Evolutionary conservation across 2,329 filamentous ascomycete species (phyloP).

Genomic region (Aspergillus persii): DNA sequence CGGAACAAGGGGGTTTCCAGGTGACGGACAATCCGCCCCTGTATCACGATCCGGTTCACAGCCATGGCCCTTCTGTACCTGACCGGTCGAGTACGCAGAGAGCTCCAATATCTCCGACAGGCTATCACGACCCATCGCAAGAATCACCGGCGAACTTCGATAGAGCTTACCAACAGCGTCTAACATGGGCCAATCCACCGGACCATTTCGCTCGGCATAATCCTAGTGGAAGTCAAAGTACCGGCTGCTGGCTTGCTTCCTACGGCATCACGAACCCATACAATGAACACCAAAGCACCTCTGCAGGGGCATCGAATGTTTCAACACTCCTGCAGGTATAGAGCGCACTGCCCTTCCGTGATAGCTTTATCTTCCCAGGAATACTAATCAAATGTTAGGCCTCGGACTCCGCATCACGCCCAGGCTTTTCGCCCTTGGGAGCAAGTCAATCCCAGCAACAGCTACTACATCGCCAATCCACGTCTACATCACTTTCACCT

Average conservation of each 20-base stretch:
- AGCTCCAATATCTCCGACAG: neutral
- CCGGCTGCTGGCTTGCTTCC: neutral
- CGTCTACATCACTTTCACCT: slow-evolving; percentile 15
- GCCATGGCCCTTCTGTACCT: slow-evolving; percentile 6
- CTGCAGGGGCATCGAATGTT: neutral
- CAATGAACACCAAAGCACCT: neutral
- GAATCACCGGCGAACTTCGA: neutral
- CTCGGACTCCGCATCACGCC: neutral
- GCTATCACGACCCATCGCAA: neutral
- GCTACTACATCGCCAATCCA: neutral
- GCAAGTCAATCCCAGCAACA: slow-evolving; percentile 1
- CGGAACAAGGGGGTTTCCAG: slow-evolving; percentile 1
- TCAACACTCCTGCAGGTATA: neutral
- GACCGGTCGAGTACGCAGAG: neutral
- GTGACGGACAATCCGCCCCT: slow-evolving; percentile 12
- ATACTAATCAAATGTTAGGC: neutral
- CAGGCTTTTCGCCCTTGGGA: neutral
- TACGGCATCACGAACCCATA: neutral
- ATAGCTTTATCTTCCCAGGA: neutral
- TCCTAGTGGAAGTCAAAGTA: neutral
- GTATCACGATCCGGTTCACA: slow-evolving; percentile 15
- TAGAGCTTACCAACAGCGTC: neutral
- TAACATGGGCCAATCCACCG: neutral
- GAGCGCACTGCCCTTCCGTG: neutral
- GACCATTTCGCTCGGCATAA: neutral